Conservation (phyloP, 768 basidiomycete genomes). For the Termitomyces sp. region DNA sequence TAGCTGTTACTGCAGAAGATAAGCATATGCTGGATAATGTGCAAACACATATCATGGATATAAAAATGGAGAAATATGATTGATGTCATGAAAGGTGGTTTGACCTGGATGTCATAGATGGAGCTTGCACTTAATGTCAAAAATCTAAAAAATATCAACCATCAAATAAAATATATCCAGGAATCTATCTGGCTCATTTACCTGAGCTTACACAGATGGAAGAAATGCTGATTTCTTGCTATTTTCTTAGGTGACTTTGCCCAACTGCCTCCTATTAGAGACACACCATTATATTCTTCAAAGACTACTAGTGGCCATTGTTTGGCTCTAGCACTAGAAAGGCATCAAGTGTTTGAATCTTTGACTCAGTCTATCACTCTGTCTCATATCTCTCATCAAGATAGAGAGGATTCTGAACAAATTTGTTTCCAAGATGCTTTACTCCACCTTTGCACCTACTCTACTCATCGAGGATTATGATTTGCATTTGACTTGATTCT, state of each 20-base stretch:
- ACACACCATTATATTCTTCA: constrained; percentile 15
- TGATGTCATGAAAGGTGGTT: constrained; percentile 6
- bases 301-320: neutral
- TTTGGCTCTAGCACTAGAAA: neutral
- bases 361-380: neutral
- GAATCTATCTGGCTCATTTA: neutral
- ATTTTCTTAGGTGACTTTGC: too few species aligned
- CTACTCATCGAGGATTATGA: neutral
- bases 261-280: too few species aligned
- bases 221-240: too few species aligned
- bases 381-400: neutral
- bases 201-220: neutral
- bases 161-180: constrained; percentile 7
- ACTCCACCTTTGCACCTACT: neutral
- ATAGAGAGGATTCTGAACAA: neutral
- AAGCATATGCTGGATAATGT: neutral
- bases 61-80: neutral
- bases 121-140: constrained; percentile 1
- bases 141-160: neutral
- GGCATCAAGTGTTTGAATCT: neutral
- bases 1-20: neutral
- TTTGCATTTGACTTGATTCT: neutral
- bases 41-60: neutral
- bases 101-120: constrained; percentile 3
- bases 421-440: neutral